These are phyloP conservation scores for Seiridium unicorne DNA, from an alignment of 2,329 filamentous ascomycete genomes.

Conservation along the genomic window DNA sequence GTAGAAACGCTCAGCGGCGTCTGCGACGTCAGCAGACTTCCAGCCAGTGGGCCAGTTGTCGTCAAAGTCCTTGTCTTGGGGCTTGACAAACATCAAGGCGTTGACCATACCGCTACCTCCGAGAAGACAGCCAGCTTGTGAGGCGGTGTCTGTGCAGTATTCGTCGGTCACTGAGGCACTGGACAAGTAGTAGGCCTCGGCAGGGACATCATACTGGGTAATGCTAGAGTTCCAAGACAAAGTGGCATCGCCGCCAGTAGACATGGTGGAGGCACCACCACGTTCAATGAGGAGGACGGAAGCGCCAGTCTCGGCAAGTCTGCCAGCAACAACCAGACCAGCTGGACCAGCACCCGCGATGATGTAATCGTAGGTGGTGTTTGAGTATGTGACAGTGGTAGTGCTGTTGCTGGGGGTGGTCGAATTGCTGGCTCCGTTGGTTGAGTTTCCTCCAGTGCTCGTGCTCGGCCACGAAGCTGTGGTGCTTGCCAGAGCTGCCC, in stretches of 20 bases:
- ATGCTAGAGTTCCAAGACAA: constrained; percentile 31
- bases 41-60: constrained; percentile 29
- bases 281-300: constrained; percentile 37
- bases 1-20: constrained; percentile 24
- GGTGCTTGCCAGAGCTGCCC: constrained; percentile 19
- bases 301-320: constrained; percentile 33
- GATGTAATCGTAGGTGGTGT: constrained; percentile 37
- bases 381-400: constrained; percentile 21
- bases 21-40: constrained; percentile 23
- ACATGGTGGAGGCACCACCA: constrained; percentile 30
- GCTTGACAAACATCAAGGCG: constrained; percentile 30
- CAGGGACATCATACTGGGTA: constrained; percentile 29
- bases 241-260: constrained; percentile 26
- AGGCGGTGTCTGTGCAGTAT: constrained; percentile 34
- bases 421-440: constrained; percentile 12
- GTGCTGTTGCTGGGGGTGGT: constrained; percentile 17
- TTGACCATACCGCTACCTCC: constrained; percentile 34
- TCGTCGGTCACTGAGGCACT: constrained; percentile 18
- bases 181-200: constrained; percentile 22
- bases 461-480: constrained; percentile 8
- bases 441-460: constrained; percentile 10
- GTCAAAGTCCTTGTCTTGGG: constrained; percentile 28
- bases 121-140: constrained; percentile 33
- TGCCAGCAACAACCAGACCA: constrained; percentile 32
- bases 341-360: constrained; percentile 35